Conservation (phyloP, 768 basidiomycete species). For the Lactifluus rugatus region DNA sequence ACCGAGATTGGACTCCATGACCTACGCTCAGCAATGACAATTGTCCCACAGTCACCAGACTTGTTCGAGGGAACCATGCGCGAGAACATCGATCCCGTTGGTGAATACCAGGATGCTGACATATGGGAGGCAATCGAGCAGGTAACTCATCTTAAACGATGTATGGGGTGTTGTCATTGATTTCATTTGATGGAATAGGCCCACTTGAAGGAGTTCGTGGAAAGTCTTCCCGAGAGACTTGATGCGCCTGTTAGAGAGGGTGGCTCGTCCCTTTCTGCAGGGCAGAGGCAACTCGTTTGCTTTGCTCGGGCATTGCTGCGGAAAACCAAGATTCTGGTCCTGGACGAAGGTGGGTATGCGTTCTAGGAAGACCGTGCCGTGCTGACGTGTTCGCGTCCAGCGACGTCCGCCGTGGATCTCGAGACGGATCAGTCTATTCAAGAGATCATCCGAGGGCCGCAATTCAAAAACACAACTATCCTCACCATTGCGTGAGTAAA, state of each 20-base stretch:
- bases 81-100: constrained; percentile 85
- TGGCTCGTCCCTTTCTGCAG: constrained; percentile 72
- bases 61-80: constrained; percentile 65
- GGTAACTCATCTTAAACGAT: constrained; percentile 25
- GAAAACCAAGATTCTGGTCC: constrained; percentile 78
- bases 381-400: constrained; percentile 28
- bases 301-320: constrained; percentile 78
- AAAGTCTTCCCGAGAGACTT: constrained; percentile 52
- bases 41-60: constrained; percentile 28
- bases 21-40: constrained; percentile 67
- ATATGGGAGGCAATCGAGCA: constrained; percentile 85
- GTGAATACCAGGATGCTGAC: constrained; percentile 60
- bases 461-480: constrained; percentile 72
- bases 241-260: constrained; percentile 71
- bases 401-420: constrained; percentile 83
- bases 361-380: not conserved
- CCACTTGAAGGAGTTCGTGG: constrained; percentile 59
- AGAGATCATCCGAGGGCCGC: constrained; percentile 71
- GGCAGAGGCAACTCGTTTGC: constrained; percentile 82
- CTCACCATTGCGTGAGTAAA: constrained; percentile 71
- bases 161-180: not conserved
- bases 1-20: constrained; percentile 67
- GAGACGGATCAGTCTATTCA: constrained; percentile 88
- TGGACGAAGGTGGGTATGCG: constrained; percentile 68
- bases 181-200: constrained; percentile 31